Evolutionary conservation across 805 yeast genomes (phyloP).

Genomic region (Pichia membranifaciens): DNA sequence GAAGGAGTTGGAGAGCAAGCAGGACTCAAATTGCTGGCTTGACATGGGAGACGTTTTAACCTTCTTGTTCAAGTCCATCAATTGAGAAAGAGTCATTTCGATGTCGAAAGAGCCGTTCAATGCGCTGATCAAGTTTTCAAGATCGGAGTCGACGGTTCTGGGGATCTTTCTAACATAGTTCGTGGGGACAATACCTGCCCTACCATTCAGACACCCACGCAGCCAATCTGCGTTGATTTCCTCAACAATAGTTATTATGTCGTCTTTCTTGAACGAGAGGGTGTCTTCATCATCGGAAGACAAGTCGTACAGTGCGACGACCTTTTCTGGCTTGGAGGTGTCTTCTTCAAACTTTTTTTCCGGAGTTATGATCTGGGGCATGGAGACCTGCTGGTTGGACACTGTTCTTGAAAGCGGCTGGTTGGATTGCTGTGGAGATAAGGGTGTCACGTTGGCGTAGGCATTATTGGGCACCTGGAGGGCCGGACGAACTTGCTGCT

Average conservation of each 20-base stretch:
- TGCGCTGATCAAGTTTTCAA: slow-evolving; percentile 40
- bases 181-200: slow-evolving; percentile 83
- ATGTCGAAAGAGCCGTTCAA: slow-evolving; percentile 56
- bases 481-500: not conserved
- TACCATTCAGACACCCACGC: slow-evolving; percentile 79
- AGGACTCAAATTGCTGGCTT: slow-evolving; percentile 27
- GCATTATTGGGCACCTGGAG: not conserved
- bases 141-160: slow-evolving; percentile 57
- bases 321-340: slow-evolving; percentile 33
- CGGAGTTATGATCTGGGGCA: slow-evolving; percentile 4
- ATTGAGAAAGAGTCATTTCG: slow-evolving; percentile 59
- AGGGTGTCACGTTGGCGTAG: not conserved
- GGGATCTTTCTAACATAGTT: slow-evolving; percentile 82
- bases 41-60: slow-evolving; percentile 34
- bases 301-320: slow-evolving; percentile 80
- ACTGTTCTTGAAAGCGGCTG: not conserved
- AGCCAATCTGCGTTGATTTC: slow-evolving; percentile 93
- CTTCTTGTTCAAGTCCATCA: slow-evolving; percentile 32
- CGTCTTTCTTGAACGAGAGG: slow-evolving; percentile 80
- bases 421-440: not conserved
- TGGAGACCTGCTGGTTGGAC: not conserved
- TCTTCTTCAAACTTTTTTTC: slow-evolving; percentile 5
- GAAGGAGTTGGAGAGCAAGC: slow-evolving; percentile 53
- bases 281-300: slow-evolving; percentile 79
- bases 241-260: slow-evolving; percentile 80